phyloP scores from a whole-genome alignment of 2,329 filamentous ascomycete species.

The Nemania bipapillata region DNA sequence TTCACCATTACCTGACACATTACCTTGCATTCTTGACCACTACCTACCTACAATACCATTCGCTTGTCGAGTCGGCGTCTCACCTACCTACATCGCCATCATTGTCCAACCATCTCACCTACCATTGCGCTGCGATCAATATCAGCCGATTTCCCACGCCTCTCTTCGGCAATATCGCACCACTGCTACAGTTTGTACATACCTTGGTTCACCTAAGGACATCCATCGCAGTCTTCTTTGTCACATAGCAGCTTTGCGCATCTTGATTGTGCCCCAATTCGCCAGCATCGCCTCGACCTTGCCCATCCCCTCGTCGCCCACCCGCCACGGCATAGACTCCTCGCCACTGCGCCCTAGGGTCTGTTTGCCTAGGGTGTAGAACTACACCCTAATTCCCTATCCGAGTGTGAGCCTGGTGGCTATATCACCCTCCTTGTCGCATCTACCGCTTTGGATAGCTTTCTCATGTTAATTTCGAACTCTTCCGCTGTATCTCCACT shows the following conservation, averaged over 20 bases:
- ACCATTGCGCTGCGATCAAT: constrained; percentile 24
- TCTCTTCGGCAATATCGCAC: constrained; percentile 17
- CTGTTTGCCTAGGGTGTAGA: constrained; percentile 1
- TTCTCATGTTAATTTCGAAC: constrained; percentile 47
- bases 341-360: constrained; percentile 24
- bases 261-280: constrained; percentile 28
- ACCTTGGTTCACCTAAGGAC: constrained; percentile 24
- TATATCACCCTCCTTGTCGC: constrained; percentile 19
- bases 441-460: constrained; percentile 17
- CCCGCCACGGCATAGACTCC: constrained; percentile 21
- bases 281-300: constrained; percentile 30
- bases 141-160: constrained; percentile 27
- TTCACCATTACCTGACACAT: constrained; percentile 26
- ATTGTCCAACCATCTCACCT: constrained; percentile 29
- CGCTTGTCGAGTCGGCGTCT: constrained; percentile 36
- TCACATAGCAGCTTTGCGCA: constrained; percentile 26
- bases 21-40: constrained; percentile 26
- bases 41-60: constrained; percentile 34
- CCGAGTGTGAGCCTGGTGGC: constrained; percentile 40
- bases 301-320: constrained; percentile 30
- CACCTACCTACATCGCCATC: constrained; percentile 33
- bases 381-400: constrained; percentile 29
- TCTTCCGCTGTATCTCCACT: constrained; percentile 38
- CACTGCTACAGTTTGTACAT: constrained; percentile 29
- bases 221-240: constrained; percentile 17